Base-by-base conservation (phyloP, 257 asterid species). In the Avicennia marina region DNA sequence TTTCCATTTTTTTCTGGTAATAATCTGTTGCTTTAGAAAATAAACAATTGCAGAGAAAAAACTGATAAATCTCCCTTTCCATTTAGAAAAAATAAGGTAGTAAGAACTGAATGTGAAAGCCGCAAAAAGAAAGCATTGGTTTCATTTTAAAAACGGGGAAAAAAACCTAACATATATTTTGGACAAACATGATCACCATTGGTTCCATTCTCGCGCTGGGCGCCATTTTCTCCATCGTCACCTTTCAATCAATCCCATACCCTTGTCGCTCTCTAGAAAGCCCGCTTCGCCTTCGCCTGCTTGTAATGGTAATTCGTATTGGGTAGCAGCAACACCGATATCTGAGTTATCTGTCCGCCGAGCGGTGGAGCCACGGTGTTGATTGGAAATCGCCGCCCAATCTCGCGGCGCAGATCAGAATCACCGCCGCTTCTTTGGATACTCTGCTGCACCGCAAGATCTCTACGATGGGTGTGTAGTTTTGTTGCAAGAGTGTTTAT, bases 311-410 rank as follows among this genome's bases (percentile, higher is more conserved):
- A 48, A 17, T n/a, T n/a, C n/a, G n/a, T n/a, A 63, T 17, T 7
- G 65, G 62, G 22, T 72, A 50, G 2, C 77, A 63, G 62, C 70
- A 67, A 16, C 68, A 26, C 68, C 75, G 89, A 70, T 78, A 74
- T 49, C 68, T 78, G 53, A 71, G 89, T 39, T 76, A 56, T 67
- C 58, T 79, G 41, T 75, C 89, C 9, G 79, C 73, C 40, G 71
- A 86, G 43, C 67, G 89, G 67, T 86, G 95, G 95, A 86, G 97
- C 55, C 95, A 89, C 84, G 93, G 95, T 13, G 85, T 55, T 46
- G 93, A 76, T 53, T 89, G 97, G 95, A 81, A 84, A 53, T 89
- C 97, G 33, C 94, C 86, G 20, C 18, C 77, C 32, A 77, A 81
- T 65, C 74, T 78, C 18, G 62, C 74, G 33, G 57, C 93, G 19